A percentile compares a stretch with the other conserved stretches of the same genome.
These are phyloP conservation scores for Suillus cothurnatus DNA, from an alignment of 768 basidiomycete species.

Conservation along the genomic window DNA sequence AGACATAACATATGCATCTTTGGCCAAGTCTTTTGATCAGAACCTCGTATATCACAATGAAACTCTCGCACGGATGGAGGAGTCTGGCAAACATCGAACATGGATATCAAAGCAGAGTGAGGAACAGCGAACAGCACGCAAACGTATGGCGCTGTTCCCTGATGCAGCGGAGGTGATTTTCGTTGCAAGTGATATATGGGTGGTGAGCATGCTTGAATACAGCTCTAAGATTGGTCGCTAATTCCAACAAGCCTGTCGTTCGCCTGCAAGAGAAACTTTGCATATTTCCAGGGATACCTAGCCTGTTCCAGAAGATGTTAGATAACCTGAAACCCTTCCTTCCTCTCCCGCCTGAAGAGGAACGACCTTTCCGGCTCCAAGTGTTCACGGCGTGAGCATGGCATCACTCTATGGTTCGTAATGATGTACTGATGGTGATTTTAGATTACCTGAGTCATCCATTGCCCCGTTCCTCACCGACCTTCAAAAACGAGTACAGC, in stretches of 20 bases:
- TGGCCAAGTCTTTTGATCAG: constrained; percentile 83
- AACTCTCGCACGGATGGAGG: constrained; percentile 73
- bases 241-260: constrained; percentile 69
- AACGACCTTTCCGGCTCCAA: constrained; percentile 78
- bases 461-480: constrained; percentile 84
- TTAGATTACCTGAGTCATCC: constrained; percentile 66
- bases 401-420: not conserved
- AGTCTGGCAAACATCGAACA: constrained; percentile 55
- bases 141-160: constrained; percentile 92
- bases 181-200: constrained; percentile 82
- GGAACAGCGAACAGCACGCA: constrained; percentile 74
- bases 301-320: constrained; percentile 81
- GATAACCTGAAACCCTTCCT: constrained; percentile 72
- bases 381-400: constrained; percentile 74
- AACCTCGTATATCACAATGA: constrained; percentile 74
- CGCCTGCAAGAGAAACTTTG: constrained; percentile 85
- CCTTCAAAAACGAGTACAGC: constrained; percentile 70
- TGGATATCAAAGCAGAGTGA: constrained; percentile 64
- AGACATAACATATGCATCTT: constrained; percentile 90
- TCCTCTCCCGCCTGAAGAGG: constrained; percentile 72
- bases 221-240: not conserved
- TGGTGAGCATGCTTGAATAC: constrained; percentile 49
- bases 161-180: constrained; percentile 76
- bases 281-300: constrained; percentile 90
- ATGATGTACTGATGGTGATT: not conserved